Evolutionary conservation across 768 basidiomycete species (phyloP).

Genomic region (Boletellus sp.): DNA sequence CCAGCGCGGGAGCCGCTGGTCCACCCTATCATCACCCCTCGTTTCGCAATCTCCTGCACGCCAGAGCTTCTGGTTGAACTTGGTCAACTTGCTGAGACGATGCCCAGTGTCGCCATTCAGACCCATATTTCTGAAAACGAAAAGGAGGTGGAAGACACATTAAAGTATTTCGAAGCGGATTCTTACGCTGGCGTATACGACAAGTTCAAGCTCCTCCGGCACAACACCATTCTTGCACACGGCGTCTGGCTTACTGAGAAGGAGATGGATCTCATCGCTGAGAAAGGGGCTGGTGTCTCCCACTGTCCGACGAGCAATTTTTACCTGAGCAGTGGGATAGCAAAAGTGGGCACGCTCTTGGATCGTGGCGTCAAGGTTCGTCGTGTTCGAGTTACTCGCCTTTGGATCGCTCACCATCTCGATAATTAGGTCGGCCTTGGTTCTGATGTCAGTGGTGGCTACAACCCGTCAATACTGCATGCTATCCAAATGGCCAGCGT

Average conservation of each 20-base stretch:
- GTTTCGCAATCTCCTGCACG: slow-evolving; percentile 93
- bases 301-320: slow-evolving; percentile 97
- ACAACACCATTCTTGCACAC: slow-evolving; percentile 85
- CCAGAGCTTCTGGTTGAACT: slow-evolving; percentile 60
- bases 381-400: background rate
- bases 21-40: slow-evolving; percentile 88
- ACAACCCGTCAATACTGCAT: slow-evolving; percentile 73
- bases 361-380: slow-evolving; percentile 83
- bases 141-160: slow-evolving; percentile 64
- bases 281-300: slow-evolving; percentile 68
- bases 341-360: slow-evolving; percentile 72
- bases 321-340: slow-evolving; percentile 82
- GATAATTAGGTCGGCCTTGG: slow-evolving; percentile 80
- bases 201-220: slow-evolving; percentile 64
- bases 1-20: slow-evolving; percentile 54
- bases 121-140: slow-evolving; percentile 90
- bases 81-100: slow-evolving; percentile 52
- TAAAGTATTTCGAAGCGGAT: slow-evolving; percentile 59
- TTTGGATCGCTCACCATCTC: slow-evolving; percentile 2
- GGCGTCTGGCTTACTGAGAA: slow-evolving; percentile 72
- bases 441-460: slow-evolving; percentile 90
- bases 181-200: slow-evolving; percentile 86
- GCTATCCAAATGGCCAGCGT: slow-evolving; percentile 73
- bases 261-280: slow-evolving; percentile 70
- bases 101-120: slow-evolving; percentile 72